Evolutionary conservation across 139 green algal species (phyloP).

Genomic region (Chlorella sp.): DNA sequence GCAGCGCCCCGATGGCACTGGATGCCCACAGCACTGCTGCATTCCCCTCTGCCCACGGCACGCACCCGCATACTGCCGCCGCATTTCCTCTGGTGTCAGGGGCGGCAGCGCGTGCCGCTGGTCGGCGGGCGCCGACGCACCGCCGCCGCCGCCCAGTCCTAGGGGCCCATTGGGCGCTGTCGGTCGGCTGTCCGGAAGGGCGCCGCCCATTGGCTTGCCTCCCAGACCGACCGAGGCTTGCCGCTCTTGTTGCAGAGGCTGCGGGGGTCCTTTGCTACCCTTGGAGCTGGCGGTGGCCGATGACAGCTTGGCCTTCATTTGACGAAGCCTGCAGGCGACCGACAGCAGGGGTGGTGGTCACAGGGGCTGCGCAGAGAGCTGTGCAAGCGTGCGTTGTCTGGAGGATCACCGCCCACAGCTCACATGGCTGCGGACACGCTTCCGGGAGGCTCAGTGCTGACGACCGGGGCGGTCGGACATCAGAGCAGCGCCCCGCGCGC

Average conservation of each 20-base stretch:
- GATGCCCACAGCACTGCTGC: neutral
- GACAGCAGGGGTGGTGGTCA: too few species aligned
- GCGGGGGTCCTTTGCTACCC: neutral
- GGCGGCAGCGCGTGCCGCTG: slow-evolving; percentile 18
- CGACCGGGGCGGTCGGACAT: too few species aligned
- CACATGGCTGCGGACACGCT: too few species aligned
- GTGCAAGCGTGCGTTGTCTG: too few species aligned
- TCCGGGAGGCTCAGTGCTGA: too few species aligned
- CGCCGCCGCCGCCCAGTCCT: neutral
- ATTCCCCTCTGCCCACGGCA: neutral
- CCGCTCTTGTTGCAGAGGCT: neutral
- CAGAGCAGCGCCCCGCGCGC: too few species aligned
- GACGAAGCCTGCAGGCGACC: slow-evolving; percentile 11
- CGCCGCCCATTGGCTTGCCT: neutral
- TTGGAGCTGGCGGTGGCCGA: neutral
- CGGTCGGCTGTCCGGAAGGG: neutral
- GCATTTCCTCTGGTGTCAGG: slow-evolving; percentile 35
- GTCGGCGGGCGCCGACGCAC: slow-evolving; percentile 9
- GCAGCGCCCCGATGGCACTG: neutral
- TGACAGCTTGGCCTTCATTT: slow-evolving; percentile 43
- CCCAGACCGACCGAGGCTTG: neutral
- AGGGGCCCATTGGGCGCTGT: slow-evolving; percentile 11
- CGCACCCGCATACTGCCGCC: slow-evolving; percentile 30
- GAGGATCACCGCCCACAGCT: too few species aligned
- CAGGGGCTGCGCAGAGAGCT: too few species aligned